These are phyloP conservation scores for Cordyceps tenuipes DNA, from an alignment of 2,329 filamentous ascomycete species.

Conservation along the genomic window DNA sequence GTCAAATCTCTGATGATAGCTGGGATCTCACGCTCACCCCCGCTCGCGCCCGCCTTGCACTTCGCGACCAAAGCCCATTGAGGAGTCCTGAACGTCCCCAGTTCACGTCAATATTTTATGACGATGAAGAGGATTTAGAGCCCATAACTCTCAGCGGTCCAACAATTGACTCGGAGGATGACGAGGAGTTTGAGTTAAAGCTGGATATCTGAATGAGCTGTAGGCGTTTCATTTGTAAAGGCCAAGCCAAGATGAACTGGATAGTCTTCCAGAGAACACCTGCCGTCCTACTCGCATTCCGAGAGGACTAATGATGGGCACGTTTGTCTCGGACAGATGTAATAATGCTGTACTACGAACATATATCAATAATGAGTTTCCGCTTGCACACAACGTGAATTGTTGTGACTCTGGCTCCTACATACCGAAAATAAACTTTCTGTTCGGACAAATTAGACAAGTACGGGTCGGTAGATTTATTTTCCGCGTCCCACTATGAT, in stretches of 20 bases:
- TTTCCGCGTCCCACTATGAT: constrained; percentile 8
- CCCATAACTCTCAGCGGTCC: constrained; percentile 19
- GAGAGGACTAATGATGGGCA: constrained; percentile 4
- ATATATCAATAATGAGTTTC: constrained; percentile 14
- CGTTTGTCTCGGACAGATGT: neutral
- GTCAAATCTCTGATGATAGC: constrained; percentile 11
- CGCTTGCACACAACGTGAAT: too few species aligned
- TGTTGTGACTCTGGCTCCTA: too few species aligned
- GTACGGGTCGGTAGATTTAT: neutral
- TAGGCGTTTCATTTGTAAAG: constrained; percentile 13
- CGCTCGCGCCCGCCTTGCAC: constrained; percentile 24
- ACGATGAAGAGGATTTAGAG: constrained; percentile 31
- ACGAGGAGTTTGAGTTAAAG: constrained; percentile 50
- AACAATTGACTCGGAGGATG: constrained; percentile 27
- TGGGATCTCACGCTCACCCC: constrained; percentile 40
- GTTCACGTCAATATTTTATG: constrained; percentile 52
- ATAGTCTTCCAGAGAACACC: constrained; percentile 16
- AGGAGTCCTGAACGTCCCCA: constrained; percentile 33
- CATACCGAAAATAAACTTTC: too few species aligned
- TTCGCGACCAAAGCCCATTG: constrained; percentile 14
- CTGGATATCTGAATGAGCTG: constrained; percentile 24
- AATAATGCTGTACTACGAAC: constrained; percentile 1
- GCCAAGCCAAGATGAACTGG: neutral
- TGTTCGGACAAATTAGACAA: too few species aligned
- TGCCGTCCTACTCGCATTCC: neutral